Percentiles rank a stretch among this genome's conserved stretches.
Conservation (phyloP, 495 filamentous ascomycete species). For the Chaetomium cochliodes region DNA sequence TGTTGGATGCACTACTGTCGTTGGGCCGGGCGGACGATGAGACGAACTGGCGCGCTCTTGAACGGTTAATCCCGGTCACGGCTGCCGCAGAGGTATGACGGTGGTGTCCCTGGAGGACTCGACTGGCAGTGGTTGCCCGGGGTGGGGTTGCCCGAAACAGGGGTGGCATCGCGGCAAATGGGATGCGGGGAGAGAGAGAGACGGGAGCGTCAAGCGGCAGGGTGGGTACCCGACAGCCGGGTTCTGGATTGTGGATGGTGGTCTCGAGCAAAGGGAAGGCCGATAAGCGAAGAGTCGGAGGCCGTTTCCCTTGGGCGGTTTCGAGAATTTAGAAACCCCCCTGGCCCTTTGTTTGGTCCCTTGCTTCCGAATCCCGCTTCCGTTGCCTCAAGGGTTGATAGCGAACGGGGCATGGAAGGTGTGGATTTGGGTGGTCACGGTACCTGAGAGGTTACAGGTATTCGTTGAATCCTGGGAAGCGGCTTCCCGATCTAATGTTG, state of each 20-base stretch:
- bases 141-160: constrained; percentile 24
- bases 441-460: background rate
- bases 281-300: constrained; percentile 5
- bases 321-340: background rate
- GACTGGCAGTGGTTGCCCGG: constrained; percentile 7
- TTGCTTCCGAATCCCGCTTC: too few relatives aligned
- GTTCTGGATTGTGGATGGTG: background rate
- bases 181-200: constrained; percentile 13
- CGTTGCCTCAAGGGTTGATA: too few relatives aligned
- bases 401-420: too few relatives aligned
- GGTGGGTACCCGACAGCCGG: constrained; percentile 4
- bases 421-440: too few relatives aligned
- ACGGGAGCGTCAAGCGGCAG: background rate
- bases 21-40: constrained; percentile 1
- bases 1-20: background rate
- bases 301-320: constrained; percentile 18
- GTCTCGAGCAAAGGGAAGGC: background rate
- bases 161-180: constrained; percentile 25
- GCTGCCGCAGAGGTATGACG: constrained; percentile 10
- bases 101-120: constrained; percentile 2
- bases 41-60: constrained; percentile 1
- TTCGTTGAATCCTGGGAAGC: background rate
- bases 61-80: constrained; percentile 8
- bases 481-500: background rate
- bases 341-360: constrained; percentile 3